Conservation (phyloP, 768 basidiomycete genomes). For the Cubamyces lactineus region DNA sequence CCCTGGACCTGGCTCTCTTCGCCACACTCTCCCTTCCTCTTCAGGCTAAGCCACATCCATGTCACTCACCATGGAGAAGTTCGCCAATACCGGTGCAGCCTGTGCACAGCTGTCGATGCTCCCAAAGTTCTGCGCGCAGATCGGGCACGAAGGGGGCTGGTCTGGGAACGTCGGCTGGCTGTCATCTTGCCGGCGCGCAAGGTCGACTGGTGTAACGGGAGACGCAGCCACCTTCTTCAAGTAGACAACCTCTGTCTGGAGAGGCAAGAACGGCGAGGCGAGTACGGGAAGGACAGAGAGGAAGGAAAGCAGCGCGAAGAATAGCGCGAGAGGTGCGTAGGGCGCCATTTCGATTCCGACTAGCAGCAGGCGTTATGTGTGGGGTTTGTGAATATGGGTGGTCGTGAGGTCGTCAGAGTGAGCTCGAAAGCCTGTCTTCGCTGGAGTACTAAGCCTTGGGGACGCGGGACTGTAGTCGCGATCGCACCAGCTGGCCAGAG, state of each 20-base stretch:
- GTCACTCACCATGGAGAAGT: constrained; percentile 53
- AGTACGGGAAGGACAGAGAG: constrained; percentile 2
- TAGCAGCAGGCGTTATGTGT: background rate
- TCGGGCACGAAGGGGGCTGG: constrained; percentile 59
- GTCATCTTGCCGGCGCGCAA: constrained; percentile 23
- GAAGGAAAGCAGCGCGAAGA: constrained; percentile 6
- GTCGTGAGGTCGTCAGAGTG: background rate
- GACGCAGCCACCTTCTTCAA: background rate
- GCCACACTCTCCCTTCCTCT: background rate
- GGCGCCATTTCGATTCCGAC: constrained; percentile 8
- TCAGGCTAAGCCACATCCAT: background rate
- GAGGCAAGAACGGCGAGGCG: constrained; percentile 11
- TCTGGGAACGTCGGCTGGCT: constrained; percentile 52
- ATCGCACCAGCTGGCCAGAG: background rate
- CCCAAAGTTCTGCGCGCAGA: constrained; percentile 54
- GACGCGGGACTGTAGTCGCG: constrained; percentile 2
- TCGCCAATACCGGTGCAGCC: constrained; percentile 59
- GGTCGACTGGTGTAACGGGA: background rate
- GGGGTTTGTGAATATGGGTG: background rate
- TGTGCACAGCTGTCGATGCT: constrained; percentile 60
- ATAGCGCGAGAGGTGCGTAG: constrained; percentile 15
- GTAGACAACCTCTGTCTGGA: background rate
- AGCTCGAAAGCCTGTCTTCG: background rate
- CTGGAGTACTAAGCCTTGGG: background rate
- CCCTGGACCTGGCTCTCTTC: background rate